These are phyloP conservation scores for Pichia sporocuriosa DNA, from an alignment of 805 yeast species.

Conservation along the genomic window DNA sequence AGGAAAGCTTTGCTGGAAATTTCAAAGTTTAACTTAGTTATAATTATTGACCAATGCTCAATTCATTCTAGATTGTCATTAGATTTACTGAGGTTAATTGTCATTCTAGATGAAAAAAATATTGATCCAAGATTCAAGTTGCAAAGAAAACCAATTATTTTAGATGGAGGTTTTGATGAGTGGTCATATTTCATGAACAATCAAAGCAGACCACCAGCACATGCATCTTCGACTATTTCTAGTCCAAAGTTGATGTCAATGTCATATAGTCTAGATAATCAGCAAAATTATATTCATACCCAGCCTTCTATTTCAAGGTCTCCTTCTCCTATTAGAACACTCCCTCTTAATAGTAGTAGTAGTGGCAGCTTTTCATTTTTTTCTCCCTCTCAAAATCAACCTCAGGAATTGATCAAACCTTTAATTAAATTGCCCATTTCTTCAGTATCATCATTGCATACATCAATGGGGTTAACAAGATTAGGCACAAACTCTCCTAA, in stretches of 20 bases:
- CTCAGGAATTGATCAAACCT: too few relatives aligned
- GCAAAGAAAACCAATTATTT: conserved; percentile 37
- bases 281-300: conserved; percentile 7
- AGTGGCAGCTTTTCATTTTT: too few relatives aligned
- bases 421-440: too few relatives aligned
- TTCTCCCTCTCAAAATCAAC: too few relatives aligned
- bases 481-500: too few relatives aligned
- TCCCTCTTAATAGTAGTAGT: neutral
- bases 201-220: neutral
- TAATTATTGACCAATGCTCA: conserved; percentile 52
- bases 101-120: conserved; percentile 34
- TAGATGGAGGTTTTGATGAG: conserved; percentile 58
- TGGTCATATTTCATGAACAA: conserved; percentile 37
- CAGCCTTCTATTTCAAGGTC: conserved; percentile 9
- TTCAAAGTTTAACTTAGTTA: conserved; percentile 51
- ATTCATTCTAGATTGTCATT: conserved; percentile 14
- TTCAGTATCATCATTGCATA: too few relatives aligned
- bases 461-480: too few relatives aligned
- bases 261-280: neutral
- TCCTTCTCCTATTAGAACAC: conserved; percentile 6
- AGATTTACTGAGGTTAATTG: conserved; percentile 28
- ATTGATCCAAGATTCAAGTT: conserved; percentile 26
- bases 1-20: conserved; percentile 47
- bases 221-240: neutral
- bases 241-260: too few relatives aligned